Conservation (phyloP, 139 green algal species). For the Chlamydomonas asymmetrica region DNA sequence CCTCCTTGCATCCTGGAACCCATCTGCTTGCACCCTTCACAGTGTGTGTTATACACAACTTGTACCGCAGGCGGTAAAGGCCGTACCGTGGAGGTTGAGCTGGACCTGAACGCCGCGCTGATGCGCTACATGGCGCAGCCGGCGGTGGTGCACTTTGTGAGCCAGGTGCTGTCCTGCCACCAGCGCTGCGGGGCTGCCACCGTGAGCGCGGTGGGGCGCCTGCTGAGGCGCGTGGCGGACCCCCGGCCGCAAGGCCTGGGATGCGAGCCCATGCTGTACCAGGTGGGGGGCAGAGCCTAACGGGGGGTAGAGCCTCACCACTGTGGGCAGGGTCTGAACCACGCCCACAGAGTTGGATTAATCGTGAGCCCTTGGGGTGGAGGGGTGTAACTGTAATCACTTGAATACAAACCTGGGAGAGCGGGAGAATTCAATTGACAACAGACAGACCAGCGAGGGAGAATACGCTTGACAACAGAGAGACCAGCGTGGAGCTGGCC, state of each 20-base stretch:
- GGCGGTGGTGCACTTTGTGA: constrained; percentile 68
- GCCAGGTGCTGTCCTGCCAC: constrained; percentile 41
- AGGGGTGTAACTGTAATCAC: not conserved
- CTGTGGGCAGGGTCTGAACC: too few relatives aligned
- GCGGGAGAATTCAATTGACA: too few relatives aligned
- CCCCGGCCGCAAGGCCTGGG: constrained; percentile 40
- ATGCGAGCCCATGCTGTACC: constrained; percentile 82
- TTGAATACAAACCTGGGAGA: not conserved
- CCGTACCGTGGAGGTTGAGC: constrained; percentile 32
- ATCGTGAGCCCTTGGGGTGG: too few relatives aligned
- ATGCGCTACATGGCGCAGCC: constrained; percentile 48
- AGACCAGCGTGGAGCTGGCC: too few relatives aligned
- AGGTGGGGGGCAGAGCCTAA: constrained; percentile 41
- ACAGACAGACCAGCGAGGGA: too few relatives aligned
- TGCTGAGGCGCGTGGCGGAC: constrained; percentile 62
- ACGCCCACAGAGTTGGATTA: too few relatives aligned
- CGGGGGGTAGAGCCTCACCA: too few relatives aligned
- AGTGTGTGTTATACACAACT: too few relatives aligned
- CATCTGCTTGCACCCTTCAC: too few relatives aligned
- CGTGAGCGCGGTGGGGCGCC: constrained; percentile 57
- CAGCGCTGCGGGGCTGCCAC: constrained; percentile 46
- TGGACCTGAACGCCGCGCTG: constrained; percentile 51
- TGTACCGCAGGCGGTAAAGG: too few relatives aligned
- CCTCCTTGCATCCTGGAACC: too few relatives aligned
- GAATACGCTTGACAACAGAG: too few relatives aligned